These are phyloP conservation scores for Conticribra guillardii DNA, from an alignment of 108 stramenopile genomes.

Conservation along the genomic window DNA sequence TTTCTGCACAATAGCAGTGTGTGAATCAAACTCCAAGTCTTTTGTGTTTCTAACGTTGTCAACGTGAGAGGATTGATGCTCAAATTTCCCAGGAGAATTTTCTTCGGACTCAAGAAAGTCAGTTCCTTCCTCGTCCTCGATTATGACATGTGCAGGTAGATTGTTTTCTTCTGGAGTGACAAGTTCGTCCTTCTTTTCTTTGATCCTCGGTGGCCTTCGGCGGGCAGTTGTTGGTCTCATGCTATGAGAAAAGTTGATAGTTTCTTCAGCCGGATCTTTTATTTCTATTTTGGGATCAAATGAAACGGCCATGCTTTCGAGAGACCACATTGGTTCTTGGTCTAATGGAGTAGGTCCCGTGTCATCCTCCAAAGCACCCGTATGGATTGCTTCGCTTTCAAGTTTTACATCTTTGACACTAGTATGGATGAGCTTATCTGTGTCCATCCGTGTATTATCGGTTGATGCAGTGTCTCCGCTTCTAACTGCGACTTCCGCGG, in stretches of 20 bases:
- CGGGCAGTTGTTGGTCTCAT: constrained; percentile 12
- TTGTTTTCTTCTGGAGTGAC: not conserved
- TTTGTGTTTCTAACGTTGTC: not conserved
- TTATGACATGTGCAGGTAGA: not conserved
- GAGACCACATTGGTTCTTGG: too few relatives aligned
- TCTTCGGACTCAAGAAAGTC: not conserved
- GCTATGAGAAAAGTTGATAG: not conserved
- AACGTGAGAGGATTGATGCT: not conserved
- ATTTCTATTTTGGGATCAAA: too few relatives aligned
- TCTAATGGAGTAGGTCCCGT: too few relatives aligned
- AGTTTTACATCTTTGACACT: too few relatives aligned
- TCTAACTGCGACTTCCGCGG: not conserved
- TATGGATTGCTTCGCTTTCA: too few relatives aligned
- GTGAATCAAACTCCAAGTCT: not conserved
- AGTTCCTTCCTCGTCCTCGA: not conserved
- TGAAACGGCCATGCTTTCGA: too few relatives aligned
- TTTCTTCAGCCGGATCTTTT: not conserved
- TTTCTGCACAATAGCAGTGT: not conserved
- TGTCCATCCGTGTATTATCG: too few relatives aligned
- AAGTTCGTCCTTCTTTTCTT: not conserved
- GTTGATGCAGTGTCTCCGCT: not conserved
- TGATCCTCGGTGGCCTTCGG: not conserved
- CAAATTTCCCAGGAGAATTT: not conserved
- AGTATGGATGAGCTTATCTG: too few relatives aligned
- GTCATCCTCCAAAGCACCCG: too few relatives aligned